These are phyloP conservation scores for Tephrocybe sp. DNA, from an alignment of 768 basidiomycete genomes.

Conservation along the genomic window DNA sequence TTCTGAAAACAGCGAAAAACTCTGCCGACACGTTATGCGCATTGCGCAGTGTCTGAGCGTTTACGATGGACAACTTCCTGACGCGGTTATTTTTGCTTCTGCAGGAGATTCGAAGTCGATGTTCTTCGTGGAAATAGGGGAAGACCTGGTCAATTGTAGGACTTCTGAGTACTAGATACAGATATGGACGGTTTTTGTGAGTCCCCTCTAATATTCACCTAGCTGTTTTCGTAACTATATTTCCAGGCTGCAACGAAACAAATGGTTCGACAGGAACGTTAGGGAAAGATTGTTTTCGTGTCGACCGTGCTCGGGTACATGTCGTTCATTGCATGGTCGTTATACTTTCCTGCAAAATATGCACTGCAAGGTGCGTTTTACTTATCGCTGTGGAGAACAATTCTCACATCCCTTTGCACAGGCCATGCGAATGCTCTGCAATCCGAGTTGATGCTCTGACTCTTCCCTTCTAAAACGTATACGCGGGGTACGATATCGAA, in stretches of 20 bases:
- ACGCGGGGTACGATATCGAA: conserved; percentile 75
- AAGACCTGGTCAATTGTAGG: conserved; percentile 51
- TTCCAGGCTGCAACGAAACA: conserved; percentile 63
- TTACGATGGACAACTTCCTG: conserved; percentile 60
- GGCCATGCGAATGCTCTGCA: conserved; percentile 84
- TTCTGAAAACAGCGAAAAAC: conserved; percentile 49
- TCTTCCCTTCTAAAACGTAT: conserved; percentile 80
- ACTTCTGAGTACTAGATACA: conserved; percentile 45
- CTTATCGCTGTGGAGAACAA: background rate
- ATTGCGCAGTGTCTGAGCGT: conserved; percentile 53
- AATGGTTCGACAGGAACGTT: conserved; percentile 56
- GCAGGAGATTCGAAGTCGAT: conserved; percentile 72
- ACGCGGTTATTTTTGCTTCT: conserved; percentile 75
- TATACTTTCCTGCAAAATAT: conserved; percentile 83
- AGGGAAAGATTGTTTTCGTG: conserved; percentile 75
- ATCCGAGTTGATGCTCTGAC: conserved; percentile 79
- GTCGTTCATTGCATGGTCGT: conserved; percentile 74
- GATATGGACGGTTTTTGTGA: conserved; percentile 56
- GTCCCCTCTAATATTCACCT: no score
- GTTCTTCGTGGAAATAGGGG: conserved; percentile 69
- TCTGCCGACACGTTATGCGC: conserved; percentile 65
- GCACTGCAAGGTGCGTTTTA: conserved; percentile 68
- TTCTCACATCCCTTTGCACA: conserved; percentile 24
- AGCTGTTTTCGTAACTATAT: background rate
- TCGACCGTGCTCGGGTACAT: conserved; percentile 76